phyloP scores from a whole-genome alignment of 2,329 filamentous ascomycete genomes.

The Pyrenophora seminiperda region DNA sequence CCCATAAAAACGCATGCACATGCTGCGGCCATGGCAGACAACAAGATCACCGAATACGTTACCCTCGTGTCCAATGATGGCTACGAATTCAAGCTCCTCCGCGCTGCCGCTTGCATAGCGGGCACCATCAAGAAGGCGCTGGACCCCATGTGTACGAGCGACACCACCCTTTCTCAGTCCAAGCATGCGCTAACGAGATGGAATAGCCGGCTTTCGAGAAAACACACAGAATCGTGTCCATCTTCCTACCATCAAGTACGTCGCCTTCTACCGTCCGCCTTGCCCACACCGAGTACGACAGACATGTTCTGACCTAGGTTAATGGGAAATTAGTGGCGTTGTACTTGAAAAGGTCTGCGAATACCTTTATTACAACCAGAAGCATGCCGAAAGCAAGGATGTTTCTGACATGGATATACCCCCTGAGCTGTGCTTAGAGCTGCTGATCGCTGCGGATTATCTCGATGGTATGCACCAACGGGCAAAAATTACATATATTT shows the following conservation, averaged over 20 bases:
- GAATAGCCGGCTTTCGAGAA: conserved; percentile 67
- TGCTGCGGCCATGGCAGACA: conserved; percentile 27
- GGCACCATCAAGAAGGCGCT: conserved; percentile 77
- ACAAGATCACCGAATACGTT: conserved; percentile 66
- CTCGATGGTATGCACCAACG: conserved; percentile 53
- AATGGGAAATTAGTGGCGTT: conserved; percentile 60
- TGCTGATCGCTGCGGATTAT: conserved; percentile 78
- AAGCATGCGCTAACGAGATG: neutral
- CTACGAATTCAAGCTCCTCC: conserved; percentile 76
- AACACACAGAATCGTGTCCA: conserved; percentile 66
- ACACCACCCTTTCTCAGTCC: neutral
- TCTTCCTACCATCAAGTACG: conserved; percentile 76
- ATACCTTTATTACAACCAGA: conserved; percentile 83
- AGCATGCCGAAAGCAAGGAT: conserved; percentile 70
- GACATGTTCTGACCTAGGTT: neutral
- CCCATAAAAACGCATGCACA: neutral
- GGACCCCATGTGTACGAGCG: conserved; percentile 65
- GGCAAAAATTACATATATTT: neutral
- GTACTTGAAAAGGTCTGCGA: conserved; percentile 81
- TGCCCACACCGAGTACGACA: neutral
- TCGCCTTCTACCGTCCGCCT: neutral
- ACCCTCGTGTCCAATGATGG: conserved; percentile 77
- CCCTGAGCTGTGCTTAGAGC: conserved; percentile 75
- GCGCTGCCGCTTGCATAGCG: conserved; percentile 71
- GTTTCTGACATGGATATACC: conserved; percentile 83